A percentile compares a stretch with the other conserved stretches of the same genome.
Evolutionary conservation across 768 basidiomycete species (phyloP).

Genomic region (Mycena amicta): DNA sequence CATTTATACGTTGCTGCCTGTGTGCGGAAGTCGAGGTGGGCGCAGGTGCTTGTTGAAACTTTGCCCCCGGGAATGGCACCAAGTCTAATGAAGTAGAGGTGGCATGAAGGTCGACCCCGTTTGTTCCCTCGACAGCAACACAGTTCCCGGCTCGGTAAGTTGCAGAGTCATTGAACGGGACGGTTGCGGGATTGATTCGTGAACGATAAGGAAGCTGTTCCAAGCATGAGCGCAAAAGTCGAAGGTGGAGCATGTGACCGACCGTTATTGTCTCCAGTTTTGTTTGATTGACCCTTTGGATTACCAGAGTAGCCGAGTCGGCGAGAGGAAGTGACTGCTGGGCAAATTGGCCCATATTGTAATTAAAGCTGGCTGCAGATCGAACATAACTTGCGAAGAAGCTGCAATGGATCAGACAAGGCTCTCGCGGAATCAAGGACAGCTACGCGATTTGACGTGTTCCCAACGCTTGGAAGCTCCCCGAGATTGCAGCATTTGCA

Average conservation of each 20-base stretch:
- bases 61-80: slow-evolving; percentile 18
- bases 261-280: slow-evolving; percentile 49
- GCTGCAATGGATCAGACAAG: slow-evolving; percentile 25
- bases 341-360: slow-evolving; percentile 57
- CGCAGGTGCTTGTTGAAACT: slow-evolving; percentile 44
- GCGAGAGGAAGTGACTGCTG: slow-evolving; percentile 54
- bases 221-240: background rate
- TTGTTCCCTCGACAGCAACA: slow-evolving; percentile 49
- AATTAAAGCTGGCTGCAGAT: slow-evolving; percentile 43
- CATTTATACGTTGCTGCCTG: slow-evolving; percentile 46
- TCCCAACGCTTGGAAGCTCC: slow-evolving; percentile 54
- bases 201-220: slow-evolving; percentile 60
- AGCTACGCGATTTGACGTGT: slow-evolving; percentile 51
- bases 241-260: slow-evolving; percentile 16
- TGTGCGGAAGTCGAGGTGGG: slow-evolving; percentile 30
- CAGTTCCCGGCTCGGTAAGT: slow-evolving; percentile 59
- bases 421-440: background rate
- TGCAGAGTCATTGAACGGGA: slow-evolving; percentile 50
- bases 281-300: slow-evolving; percentile 44
- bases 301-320: slow-evolving; percentile 50
- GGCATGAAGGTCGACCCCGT: slow-evolving; percentile 44
- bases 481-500: slow-evolving; percentile 52
- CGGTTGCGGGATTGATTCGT: slow-evolving; percentile 46
- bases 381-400: slow-evolving; percentile 49
- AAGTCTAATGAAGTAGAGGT: slow-evolving; percentile 7